Evolutionary conservation across 371 early-diverging fungal genomes (phyloP).

Genomic region (Lichtheimia corymbifera): DNA sequence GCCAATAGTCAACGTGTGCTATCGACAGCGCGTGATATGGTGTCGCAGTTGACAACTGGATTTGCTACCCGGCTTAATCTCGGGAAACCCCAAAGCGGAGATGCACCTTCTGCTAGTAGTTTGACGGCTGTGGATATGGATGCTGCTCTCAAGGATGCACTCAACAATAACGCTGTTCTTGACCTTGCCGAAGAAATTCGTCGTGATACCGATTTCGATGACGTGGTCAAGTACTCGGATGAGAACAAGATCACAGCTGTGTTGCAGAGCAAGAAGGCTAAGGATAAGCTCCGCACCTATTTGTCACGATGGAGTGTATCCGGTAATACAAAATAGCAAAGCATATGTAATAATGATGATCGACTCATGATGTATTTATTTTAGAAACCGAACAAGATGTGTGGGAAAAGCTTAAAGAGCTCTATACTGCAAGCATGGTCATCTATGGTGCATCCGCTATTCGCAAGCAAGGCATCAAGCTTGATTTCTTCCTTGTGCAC

Average conservation of each 20-base stretch:
- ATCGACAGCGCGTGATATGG: conserved; percentile 8
- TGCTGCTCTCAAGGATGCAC: not conserved
- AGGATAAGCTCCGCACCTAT: conserved; percentile 30
- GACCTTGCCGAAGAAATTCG: conserved; percentile 25
- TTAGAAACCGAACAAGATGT: conserved; percentile 29
- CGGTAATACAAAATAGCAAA: conserved; percentile 10
- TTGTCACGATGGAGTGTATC: conserved; percentile 34
- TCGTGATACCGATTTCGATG: conserved; percentile 38
- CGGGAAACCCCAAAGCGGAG: not conserved
- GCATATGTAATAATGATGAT: not conserved
- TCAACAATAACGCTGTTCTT: conserved; percentile 25
- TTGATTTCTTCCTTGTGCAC: conserved; percentile 59
- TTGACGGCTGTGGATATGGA: conserved; percentile 8
- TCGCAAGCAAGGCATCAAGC: conserved; percentile 26
- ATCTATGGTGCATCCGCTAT: conserved; percentile 35
- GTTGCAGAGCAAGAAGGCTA: conserved; percentile 22
- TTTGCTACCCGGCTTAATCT: conserved; percentile 12
- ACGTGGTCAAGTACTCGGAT: conserved; percentile 16
- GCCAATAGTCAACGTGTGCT: conserved; percentile 2
- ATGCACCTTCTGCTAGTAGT: conserved; percentile 3
- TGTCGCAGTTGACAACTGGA: conserved; percentile 13
- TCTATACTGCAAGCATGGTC: conserved; percentile 25
- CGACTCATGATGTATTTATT: not conserved
- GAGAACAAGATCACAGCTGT: conserved; percentile 20
- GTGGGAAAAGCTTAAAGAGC: conserved; percentile 36